These are phyloP conservation scores for Podospora bellae-mahoneyi DNA, from an alignment of 495 filamentous ascomycete species.

Conservation along the genomic window DNA sequence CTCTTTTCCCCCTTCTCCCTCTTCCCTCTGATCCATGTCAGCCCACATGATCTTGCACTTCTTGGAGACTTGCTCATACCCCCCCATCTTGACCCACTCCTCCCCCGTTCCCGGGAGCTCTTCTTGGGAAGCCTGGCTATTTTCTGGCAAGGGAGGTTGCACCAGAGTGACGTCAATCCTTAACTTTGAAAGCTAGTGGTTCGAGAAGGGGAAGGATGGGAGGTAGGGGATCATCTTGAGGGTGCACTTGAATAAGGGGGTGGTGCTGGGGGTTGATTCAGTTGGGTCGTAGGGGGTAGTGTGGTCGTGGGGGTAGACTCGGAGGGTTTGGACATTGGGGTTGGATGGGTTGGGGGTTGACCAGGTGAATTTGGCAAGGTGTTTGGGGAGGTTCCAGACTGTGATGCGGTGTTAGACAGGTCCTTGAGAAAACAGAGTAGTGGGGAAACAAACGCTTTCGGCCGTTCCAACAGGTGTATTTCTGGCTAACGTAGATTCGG, in stretches of 20 bases:
- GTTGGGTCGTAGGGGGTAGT: constrained; percentile 16
- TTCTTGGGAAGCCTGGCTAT: constrained; percentile 24
- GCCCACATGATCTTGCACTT: constrained; percentile 34
- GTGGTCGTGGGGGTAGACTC: constrained; percentile 42
- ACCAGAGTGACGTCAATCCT: constrained; percentile 37
- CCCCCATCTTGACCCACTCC: constrained; percentile 32
- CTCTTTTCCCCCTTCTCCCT: constrained; percentile 13
- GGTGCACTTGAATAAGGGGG: constrained; percentile 45
- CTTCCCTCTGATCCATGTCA: constrained; percentile 39
- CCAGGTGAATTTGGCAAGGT: constrained; percentile 51
- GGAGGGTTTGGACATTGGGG: constrained; percentile 34
- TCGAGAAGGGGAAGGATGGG: constrained; percentile 43
- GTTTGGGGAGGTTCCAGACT: constrained; percentile 56
- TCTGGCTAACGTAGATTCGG: constrained; percentile 51
- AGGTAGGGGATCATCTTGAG: constrained; percentile 40
- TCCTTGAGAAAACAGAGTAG: background rate
- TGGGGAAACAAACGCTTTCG: constrained; percentile 26
- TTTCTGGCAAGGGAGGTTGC: constrained; percentile 45
- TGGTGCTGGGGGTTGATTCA: constrained; percentile 26
- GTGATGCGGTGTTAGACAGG: background rate
- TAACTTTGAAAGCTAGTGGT: constrained; percentile 31
- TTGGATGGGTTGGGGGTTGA: constrained; percentile 28
- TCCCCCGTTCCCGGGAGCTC: constrained; percentile 36
- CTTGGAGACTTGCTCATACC: constrained; percentile 22
- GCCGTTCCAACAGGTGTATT: constrained; percentile 48